A percentile compares a stretch with the other conserved stretches of the same genome.
Evolutionary conservation across 352 stramenopile genomes (phyloP).

Genomic region (Elongisporangium anandrum): DNA sequence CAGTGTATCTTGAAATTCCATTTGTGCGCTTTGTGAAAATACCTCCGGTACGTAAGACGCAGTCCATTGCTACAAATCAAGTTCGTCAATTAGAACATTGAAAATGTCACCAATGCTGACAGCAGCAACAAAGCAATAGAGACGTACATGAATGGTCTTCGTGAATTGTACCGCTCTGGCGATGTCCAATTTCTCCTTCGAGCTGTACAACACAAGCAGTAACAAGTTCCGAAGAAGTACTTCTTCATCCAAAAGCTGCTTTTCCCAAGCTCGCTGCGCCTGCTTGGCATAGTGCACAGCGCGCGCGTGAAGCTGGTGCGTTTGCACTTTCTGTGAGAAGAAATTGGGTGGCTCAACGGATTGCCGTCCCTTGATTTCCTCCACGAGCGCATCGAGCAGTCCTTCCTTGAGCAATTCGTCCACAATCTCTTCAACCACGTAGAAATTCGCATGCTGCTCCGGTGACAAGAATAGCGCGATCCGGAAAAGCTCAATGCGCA

Average conservation of each 20-base stretch:
- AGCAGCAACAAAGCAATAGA: no score
- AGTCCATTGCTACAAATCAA: conserved; percentile 21
- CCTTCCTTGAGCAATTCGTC: conserved; percentile 50
- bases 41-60: conserved; percentile 20
- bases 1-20: conserved; percentile 13
- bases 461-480: conserved; percentile 20
- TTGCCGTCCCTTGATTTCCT: conserved; percentile 50
- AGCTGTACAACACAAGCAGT: conserved; percentile 38
- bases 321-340: background rate
- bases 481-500: conserved; percentile 54
- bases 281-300: conserved; percentile 13
- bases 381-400: conserved; percentile 45
- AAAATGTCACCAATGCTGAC: background rate
- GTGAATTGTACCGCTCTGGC: conserved; percentile 24
- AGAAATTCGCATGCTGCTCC: conserved; percentile 20
- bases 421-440: conserved; percentile 33
- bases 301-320: conserved; percentile 8
- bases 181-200: conserved; percentile 32
- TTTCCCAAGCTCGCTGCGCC: conserved; percentile 44
- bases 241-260: conserved; percentile 58
- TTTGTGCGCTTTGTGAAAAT: conserved; percentile 17
- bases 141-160: conserved; percentile 26
- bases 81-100: no score
- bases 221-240: conserved; percentile 53
- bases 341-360: conserved; percentile 28